Evolutionary conservation across 2,329 filamentous ascomycete genomes (phyloP), one percentile per base, ranked within the genome.

Genomic region (Mycogone perniciosa): DNA sequence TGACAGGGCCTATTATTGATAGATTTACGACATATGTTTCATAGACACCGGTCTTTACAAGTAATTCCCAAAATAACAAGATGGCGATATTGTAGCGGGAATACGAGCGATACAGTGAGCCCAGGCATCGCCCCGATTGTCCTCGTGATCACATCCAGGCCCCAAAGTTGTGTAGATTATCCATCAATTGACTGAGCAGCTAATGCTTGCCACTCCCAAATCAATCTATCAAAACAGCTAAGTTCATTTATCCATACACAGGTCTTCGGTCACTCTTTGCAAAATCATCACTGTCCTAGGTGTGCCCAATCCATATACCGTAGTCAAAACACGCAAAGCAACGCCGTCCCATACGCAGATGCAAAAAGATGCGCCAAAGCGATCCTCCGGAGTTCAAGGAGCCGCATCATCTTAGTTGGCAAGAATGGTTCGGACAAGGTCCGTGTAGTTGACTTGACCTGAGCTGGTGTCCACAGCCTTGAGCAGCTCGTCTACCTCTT

Each of bases 401-500:
- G 37, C 33, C 43, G 48, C 39, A 42, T 31, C 26, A 35, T 48
- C 55, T 62, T 79, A 93, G 75, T 92, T 92, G 69, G 88, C 87
- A 59, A 93, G 84, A 65, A 93, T 90, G 48, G 88, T 92, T 64
- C 88, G 85, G 64, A 93, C 88, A 54, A 93, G 85, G 56, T 93
- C 88, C 59, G 87, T 91, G 72, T 99, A 99, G 77, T 97, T 96
- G 71, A 99, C 89, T 80, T 97, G 91, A 61, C 92, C 91, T 50
- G 86, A 92, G 73, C 86, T 93, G 55, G 91, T 95, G 69, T 99
- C 93, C 58, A 97, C 92, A 0, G 91, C 90, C 84, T 97, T 99
- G 70, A 99, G 84, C 67, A 99, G 80, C 80, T 99, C 93, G 70
- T 97, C 92, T 44, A 99, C 93, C 78, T 99, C 93, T 57, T 97